Conservation (phyloP, 2,329 filamentous ascomycete genomes). For the Didymella pinodella region DNA sequence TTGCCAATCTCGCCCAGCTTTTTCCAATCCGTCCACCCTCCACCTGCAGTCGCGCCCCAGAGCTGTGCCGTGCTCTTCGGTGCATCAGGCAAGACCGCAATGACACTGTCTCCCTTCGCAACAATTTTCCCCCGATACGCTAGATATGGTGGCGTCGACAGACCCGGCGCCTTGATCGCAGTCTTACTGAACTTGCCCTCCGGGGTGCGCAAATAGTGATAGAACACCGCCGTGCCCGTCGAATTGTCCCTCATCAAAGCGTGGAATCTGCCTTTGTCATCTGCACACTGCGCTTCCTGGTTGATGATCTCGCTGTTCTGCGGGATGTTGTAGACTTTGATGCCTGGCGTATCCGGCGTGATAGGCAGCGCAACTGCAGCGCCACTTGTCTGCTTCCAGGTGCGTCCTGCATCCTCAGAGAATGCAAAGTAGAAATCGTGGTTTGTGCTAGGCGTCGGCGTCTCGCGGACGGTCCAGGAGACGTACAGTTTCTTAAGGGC, state of each 20-base stretch:
- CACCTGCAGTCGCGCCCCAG: slow-evolving; percentile 41
- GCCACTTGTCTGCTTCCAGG: slow-evolving; percentile 55
- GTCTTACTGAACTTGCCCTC: slow-evolving; percentile 44
- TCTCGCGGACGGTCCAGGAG: slow-evolving; percentile 62
- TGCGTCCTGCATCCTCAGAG: slow-evolving; percentile 55
- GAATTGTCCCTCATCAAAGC: slow-evolving; percentile 58
- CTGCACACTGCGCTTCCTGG: slow-evolving; percentile 60
- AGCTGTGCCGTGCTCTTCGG: slow-evolving; percentile 40
- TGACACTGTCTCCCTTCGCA: slow-evolving; percentile 35
- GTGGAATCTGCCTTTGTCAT: slow-evolving; percentile 57
- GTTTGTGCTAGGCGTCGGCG: slow-evolving; percentile 58
- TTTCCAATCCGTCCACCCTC: slow-evolving; percentile 42
- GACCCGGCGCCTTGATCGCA: slow-evolving; percentile 38
- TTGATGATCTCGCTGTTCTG: slow-evolving; percentile 59
- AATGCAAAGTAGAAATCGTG: slow-evolving; percentile 61
- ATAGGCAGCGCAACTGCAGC: slow-evolving; percentile 53
- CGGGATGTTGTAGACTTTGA: slow-evolving; percentile 57
- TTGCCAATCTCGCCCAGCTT: slow-evolving; percentile 42
- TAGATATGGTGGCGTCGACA: slow-evolving; percentile 44
- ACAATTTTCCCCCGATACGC: slow-evolving; percentile 46
- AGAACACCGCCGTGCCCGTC: slow-evolving; percentile 39
- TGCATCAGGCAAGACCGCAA: slow-evolving; percentile 44
- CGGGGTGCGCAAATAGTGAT: slow-evolving; percentile 44
- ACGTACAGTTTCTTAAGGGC: slow-evolving; percentile 51
- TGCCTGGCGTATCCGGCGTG: slow-evolving; percentile 52